Evolutionary conservation across 345 rosid genomes (phyloP).

Genomic region (Citrus reticulata): DNA sequence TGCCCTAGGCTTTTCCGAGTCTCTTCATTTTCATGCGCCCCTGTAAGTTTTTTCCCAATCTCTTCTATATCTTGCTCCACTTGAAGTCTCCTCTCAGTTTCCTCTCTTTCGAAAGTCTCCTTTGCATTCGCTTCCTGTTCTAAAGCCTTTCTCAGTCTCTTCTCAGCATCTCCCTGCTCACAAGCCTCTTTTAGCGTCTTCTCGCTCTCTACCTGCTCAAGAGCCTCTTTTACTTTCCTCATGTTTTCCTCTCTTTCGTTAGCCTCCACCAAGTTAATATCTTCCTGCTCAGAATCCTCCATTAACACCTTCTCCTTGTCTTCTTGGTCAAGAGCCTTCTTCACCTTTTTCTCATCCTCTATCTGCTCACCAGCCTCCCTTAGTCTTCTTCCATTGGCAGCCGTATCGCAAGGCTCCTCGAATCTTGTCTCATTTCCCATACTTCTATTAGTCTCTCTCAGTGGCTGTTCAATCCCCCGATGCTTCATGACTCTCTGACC

Average conservation of each 20-base stretch:
- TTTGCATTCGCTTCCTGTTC: constrained; percentile 33
- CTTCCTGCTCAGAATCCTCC: constrained; percentile 35
- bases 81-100: constrained; percentile 33
- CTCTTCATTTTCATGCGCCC: constrained; percentile 24
- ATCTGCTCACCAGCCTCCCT: constrained; percentile 22
- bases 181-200: constrained; percentile 36
- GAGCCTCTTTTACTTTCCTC: constrained; percentile 26
- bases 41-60: constrained; percentile 6
- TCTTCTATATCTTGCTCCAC: constrained; percentile 24
- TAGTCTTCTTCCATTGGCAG: constrained; percentile 23
- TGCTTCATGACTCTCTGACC: constrained; percentile 28
- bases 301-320: constrained; percentile 39
- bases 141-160: constrained; percentile 23
- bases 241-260: constrained; percentile 33
- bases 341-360: constrained; percentile 29
- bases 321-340: constrained; percentile 34
- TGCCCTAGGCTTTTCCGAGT: not conserved
- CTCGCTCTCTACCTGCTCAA: constrained; percentile 33
- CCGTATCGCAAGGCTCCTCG: constrained; percentile 29
- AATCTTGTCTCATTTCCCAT: constrained; percentile 26
- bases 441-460: constrained; percentile 26
- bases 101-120: constrained; percentile 33
- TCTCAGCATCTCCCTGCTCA: constrained; percentile 34
- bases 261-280: constrained; percentile 28
- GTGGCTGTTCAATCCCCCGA: constrained; percentile 24